Percentiles rank a stretch among this genome's conserved stretches.
phyloP scores from a whole-genome alignment of 116 monocot species.

The Zostera marina region DNA sequence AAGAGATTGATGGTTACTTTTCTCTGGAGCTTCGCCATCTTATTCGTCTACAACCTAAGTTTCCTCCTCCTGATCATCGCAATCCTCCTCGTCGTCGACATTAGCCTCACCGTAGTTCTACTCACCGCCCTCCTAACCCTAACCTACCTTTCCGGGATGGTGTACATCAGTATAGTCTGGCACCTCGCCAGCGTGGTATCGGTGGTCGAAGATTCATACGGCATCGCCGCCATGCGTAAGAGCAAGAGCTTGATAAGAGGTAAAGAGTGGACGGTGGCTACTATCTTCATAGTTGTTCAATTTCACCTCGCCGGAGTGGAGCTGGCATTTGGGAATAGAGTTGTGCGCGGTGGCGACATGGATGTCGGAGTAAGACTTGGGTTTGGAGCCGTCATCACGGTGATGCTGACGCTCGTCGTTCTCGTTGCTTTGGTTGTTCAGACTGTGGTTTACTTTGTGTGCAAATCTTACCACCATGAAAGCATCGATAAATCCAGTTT shows the following conservation, averaged over 20 bases:
- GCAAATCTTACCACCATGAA: slow-evolving; percentile 91
- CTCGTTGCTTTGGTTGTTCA: slow-evolving; percentile 53
- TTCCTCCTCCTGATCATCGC: slow-evolving; percentile 7
- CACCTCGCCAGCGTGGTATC: slow-evolving; percentile 80
- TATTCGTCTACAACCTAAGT: slow-evolving; percentile 42
- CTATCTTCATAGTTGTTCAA: slow-evolving; percentile 44
- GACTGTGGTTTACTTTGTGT: slow-evolving; percentile 85
- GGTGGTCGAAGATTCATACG: slow-evolving; percentile 62
- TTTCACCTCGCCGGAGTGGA: slow-evolving; percentile 34
- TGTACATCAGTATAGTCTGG: slow-evolving; percentile 79
- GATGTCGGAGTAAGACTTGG: slow-evolving; percentile 10
- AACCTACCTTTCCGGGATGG: slow-evolving; percentile 35
- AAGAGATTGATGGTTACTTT: slow-evolving; percentile 52
- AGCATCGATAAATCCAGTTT: slow-evolving; percentile 67
- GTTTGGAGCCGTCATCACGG: slow-evolving; percentile 17
- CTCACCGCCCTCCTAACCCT: slow-evolving; percentile 7
- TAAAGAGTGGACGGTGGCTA: slow-evolving; percentile 26
- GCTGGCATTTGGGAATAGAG: slow-evolving; percentile 28
- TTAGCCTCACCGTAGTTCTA: slow-evolving; percentile 2
- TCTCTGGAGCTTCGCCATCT: slow-evolving; percentile 42
- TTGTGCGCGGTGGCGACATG: slow-evolving; percentile 9
- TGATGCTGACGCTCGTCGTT: slow-evolving; percentile 19
- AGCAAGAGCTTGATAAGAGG: slow-evolving; percentile 42
- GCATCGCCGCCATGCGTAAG: slow-evolving; percentile 57
- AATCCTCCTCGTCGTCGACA: slow-evolving; percentile 8